A percentile compares a stretch with the other conserved stretches of the same genome.
These are phyloP conservation scores for Fusarium torreyae DNA, from an alignment of 2,329 filamentous ascomycete species.

Conservation along the genomic window DNA sequence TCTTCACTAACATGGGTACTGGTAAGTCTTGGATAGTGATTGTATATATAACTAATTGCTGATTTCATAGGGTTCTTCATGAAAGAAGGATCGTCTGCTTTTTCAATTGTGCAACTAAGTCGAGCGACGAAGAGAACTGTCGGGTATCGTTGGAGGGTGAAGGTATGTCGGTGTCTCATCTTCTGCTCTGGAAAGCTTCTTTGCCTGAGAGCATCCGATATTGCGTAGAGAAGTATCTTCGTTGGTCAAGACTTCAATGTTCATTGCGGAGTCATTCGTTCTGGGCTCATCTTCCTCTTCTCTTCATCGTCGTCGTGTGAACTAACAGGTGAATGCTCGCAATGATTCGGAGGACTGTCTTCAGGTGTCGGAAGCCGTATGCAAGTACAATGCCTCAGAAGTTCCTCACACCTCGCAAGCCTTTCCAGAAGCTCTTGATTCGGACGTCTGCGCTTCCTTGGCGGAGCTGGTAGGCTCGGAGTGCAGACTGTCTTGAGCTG, in stretches of 20 bases:
- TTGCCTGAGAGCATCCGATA: not conserved
- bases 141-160: constrained; percentile 27
- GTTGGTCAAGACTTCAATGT: too few relatives aligned
- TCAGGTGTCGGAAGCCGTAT: constrained; percentile 38
- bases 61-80: not conserved
- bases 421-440: constrained; percentile 49
- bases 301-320: constrained; percentile 22
- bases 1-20: constrained; percentile 1
- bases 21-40: not conserved
- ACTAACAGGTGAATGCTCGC: constrained; percentile 22
- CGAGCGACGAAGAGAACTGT: not conserved
- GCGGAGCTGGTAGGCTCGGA: constrained; percentile 50
- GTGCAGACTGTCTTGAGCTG: constrained; percentile 49
- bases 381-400: constrained; percentile 49
- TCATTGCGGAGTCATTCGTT: too few relatives aligned
- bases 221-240: too few relatives aligned
- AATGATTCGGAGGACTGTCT: constrained; percentile 22
- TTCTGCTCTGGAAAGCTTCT: not conserved
- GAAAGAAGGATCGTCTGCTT: not conserved
- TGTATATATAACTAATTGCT: not conserved
- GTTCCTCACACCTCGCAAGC: constrained; percentile 26
- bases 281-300: constrained; percentile 23
- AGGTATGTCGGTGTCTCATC: not conserved
- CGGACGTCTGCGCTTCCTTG: constrained; percentile 50
- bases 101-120: too few relatives aligned